Evolutionary conservation across 495 filamentous ascomycete genomes (phyloP).

Genomic region (Aspergillus hancockii): DNA sequence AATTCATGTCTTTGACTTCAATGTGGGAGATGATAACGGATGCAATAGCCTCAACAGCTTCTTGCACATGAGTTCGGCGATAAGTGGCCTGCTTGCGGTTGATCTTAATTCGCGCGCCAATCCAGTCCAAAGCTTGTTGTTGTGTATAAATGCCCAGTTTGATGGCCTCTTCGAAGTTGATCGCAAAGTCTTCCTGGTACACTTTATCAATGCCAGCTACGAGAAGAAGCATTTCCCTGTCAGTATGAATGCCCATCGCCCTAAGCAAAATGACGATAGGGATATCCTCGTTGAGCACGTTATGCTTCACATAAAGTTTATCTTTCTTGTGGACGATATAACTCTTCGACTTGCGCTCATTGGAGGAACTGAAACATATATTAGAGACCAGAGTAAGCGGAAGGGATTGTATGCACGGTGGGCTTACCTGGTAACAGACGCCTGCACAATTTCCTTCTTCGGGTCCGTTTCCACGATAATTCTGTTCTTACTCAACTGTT

Average conservation of each 20-base stretch:
- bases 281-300: slow-evolving; percentile 86
- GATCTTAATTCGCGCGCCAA: slow-evolving; percentile 83
- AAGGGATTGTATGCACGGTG: not conserved
- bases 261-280: slow-evolving; percentile 91
- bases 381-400: slow-evolving; percentile 4
- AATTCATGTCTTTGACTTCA: slow-evolving; percentile 83
- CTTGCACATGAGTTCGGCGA: slow-evolving; percentile 73
- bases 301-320: slow-evolving; percentile 84
- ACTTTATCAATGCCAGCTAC: slow-evolving; percentile 79
- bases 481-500: slow-evolving; percentile 97
- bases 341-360: slow-evolving; percentile 95
- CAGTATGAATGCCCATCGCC: slow-evolving; percentile 89
- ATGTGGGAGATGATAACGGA: slow-evolving; percentile 92
- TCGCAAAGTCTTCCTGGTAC: slow-evolving; percentile 90
- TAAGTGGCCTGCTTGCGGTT: slow-evolving; percentile 59
- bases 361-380: slow-evolving; percentile 69
- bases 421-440: slow-evolving; percentile 79
- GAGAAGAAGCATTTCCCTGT: slow-evolving; percentile 88
- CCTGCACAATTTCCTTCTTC: slow-evolving; percentile 89
- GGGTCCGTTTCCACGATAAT: slow-evolving; percentile 92
- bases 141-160: slow-evolving; percentile 84
- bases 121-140: slow-evolving; percentile 90
- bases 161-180: slow-evolving; percentile 90
- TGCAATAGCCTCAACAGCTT: slow-evolving; percentile 87
- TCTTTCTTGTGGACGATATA: slow-evolving; percentile 94